These are phyloP conservation scores for Metarhizium humberi DNA, from an alignment of 2,329 filamentous ascomycete genomes.

Conservation along the genomic window DNA sequence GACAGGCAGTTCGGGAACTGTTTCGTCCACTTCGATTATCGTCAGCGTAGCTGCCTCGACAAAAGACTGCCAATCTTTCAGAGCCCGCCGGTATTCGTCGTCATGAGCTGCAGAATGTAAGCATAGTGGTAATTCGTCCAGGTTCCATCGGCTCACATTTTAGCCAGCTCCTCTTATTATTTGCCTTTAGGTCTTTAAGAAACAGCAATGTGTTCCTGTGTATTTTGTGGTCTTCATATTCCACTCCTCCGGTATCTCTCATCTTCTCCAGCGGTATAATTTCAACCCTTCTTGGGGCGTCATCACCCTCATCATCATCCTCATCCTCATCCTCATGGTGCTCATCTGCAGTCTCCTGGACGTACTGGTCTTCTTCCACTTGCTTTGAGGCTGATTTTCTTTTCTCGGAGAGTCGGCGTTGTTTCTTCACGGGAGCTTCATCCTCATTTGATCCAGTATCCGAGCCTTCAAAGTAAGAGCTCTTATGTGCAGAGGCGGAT, in stretches of 20 bases:
- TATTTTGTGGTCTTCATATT: constrained; percentile 42
- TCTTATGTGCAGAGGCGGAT: constrained; percentile 36
- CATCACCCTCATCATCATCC: constrained; percentile 19
- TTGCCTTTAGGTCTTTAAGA: constrained; percentile 47
- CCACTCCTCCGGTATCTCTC: constrained; percentile 22
- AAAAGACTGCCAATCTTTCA: constrained; percentile 76
- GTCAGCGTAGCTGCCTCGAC: constrained; percentile 62
- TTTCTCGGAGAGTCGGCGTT: constrained; percentile 16
- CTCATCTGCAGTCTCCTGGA: constrained; percentile 16
- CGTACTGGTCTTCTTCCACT: constrained; percentile 13
- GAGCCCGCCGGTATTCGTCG: constrained; percentile 64
- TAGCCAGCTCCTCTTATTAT: constrained; percentile 51
- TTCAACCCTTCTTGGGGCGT: constrained; percentile 23
- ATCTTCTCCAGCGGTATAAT: constrained; percentile 27
- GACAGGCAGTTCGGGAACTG: constrained; percentile 74
- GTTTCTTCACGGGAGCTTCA: constrained; percentile 17
- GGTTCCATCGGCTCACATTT: constrained; percentile 32
- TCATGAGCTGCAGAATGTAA: constrained; percentile 55
- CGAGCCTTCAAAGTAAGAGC: constrained; percentile 38
- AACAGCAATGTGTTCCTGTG: constrained; percentile 51
- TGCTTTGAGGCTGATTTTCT: constrained; percentile 6
- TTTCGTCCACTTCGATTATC: constrained; percentile 64
- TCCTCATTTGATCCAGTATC: constrained; percentile 4
- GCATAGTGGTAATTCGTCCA: neutral
- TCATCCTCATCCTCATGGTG: constrained; percentile 16